phyloP scores from a whole-genome alignment of 2,329 filamentous ascomycete genomes.

The Botrytis deweyae region DNA sequence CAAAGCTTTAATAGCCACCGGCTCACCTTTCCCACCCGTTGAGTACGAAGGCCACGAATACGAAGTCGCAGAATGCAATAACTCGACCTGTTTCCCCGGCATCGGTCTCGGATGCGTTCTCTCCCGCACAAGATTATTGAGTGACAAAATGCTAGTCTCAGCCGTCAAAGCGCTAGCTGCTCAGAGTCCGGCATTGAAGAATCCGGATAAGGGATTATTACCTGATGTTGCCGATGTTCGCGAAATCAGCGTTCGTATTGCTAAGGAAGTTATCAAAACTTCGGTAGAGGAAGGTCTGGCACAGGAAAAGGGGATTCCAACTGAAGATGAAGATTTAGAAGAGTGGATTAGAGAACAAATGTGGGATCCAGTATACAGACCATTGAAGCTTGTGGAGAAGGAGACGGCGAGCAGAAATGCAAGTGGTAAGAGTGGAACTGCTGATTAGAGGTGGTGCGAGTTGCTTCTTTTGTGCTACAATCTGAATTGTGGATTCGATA shows the following conservation, averaged over 20 bases:
- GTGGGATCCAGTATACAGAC: slow-evolving; percentile 72
- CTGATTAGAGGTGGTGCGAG: slow-evolving; percentile 2
- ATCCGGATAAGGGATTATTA: slow-evolving; percentile 57
- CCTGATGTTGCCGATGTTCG: slow-evolving; percentile 75
- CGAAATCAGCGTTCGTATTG: slow-evolving; percentile 75
- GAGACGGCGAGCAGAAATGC: slow-evolving; percentile 56
- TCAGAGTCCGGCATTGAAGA: slow-evolving; percentile 64
- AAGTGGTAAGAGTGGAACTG: slow-evolving; percentile 56
- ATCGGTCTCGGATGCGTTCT: slow-evolving; percentile 80
- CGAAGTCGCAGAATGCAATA: slow-evolving; percentile 78
- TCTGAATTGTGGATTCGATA: background rate
- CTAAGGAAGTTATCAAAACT: slow-evolving; percentile 69
- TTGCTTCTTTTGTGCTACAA: background rate
- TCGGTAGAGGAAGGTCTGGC: slow-evolving; percentile 69
- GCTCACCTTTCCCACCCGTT: slow-evolving; percentile 77
- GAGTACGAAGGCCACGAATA: slow-evolving; percentile 53
- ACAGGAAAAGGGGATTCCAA: slow-evolving; percentile 63
- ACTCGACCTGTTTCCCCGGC: slow-evolving; percentile 80
- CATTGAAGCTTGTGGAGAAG: slow-evolving; percentile 56
- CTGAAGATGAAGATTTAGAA: slow-evolving; percentile 38
- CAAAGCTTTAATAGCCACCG: slow-evolving; percentile 76
- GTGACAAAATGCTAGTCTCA: slow-evolving; percentile 77
- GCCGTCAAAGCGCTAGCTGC: slow-evolving; percentile 72
- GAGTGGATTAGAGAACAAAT: slow-evolving; percentile 75
- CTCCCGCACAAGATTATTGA: slow-evolving; percentile 63